Conservation (phyloP, 2,329 filamentous ascomycete species). For the Geosmithia flava region DNA sequence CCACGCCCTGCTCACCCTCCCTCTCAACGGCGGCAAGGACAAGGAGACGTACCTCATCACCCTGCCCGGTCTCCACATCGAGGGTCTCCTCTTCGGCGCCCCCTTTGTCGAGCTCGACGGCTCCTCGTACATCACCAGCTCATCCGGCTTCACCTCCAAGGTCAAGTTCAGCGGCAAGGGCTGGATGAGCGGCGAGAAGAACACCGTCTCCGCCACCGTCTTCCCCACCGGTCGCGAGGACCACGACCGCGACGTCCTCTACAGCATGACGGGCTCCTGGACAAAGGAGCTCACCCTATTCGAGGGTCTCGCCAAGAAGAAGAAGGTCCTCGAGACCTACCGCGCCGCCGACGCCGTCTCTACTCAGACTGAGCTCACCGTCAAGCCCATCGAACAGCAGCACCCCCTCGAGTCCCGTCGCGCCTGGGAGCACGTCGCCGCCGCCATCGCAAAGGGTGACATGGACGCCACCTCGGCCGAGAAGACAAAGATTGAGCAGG, state of each 20-base stretch:
- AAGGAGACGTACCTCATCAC: constrained; percentile 79
- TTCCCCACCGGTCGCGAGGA: constrained; percentile 58
- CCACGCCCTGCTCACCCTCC: constrained; percentile 71
- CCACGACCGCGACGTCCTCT: constrained; percentile 61
- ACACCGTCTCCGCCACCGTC: constrained; percentile 67
- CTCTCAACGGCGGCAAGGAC: constrained; percentile 23
- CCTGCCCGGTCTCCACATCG: constrained; percentile 82
- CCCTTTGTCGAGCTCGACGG: constrained; percentile 89
- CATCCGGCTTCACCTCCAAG: constrained; percentile 74
- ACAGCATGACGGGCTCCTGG: constrained; percentile 86
- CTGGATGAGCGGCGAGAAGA: constrained; percentile 94
- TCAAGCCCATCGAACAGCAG: constrained; percentile 66
- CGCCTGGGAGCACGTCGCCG: constrained; percentile 79
- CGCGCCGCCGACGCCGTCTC: constrained; percentile 38
- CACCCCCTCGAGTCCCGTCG: constrained; percentile 78
- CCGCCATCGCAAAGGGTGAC: constrained; percentile 68
- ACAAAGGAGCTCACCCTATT: constrained; percentile 71
- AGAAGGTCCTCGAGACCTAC: constrained; percentile 44
- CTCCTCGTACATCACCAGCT: constrained; percentile 74
- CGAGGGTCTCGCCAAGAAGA: constrained; percentile 44
- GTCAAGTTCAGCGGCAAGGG: constrained; percentile 91
- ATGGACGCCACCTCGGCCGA: constrained; percentile 69
- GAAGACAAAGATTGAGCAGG: constrained; percentile 83
- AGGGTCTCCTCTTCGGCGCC: constrained; percentile 74
- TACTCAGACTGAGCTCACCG: constrained; percentile 50